Conservation (phyloP, 2,329 filamentous ascomycete species). For the Simplicillium aogashimaense region DNA sequence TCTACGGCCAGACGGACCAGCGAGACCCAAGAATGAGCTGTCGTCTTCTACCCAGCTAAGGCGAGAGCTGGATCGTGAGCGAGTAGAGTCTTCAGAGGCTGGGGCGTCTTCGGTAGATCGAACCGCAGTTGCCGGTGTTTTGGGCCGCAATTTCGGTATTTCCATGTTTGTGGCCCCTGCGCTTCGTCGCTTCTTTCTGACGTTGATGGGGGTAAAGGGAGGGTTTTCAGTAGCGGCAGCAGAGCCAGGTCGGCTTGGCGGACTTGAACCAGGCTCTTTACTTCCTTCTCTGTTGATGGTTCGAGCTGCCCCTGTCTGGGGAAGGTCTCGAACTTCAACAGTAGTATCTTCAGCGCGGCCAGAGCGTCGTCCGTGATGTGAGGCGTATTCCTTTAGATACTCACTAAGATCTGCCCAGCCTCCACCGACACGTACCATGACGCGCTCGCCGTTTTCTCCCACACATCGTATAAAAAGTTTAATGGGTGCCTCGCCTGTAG, state of each 20-base stretch:
- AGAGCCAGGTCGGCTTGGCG: slow-evolving; percentile 29
- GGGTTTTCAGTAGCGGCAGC: slow-evolving; percentile 19
- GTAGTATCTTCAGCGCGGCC: slow-evolving; percentile 34
- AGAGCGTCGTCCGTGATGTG: slow-evolving; percentile 74
- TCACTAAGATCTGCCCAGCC: slow-evolving; percentile 97
- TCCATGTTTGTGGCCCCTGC: slow-evolving; percentile 24
- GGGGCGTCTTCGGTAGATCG: slow-evolving; percentile 26
- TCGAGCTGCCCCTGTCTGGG: slow-evolving; percentile 12
- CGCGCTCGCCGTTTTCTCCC: slow-evolving; percentile 78
- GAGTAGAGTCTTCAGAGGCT: slow-evolving; percentile 31
- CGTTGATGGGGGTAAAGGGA: slow-evolving; percentile 37
- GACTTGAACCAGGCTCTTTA: slow-evolving; percentile 28
- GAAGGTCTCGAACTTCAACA: slow-evolving; percentile 48
- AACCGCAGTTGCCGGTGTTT: slow-evolving; percentile 30
- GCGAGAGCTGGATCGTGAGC: slow-evolving; percentile 42
- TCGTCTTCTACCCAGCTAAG: slow-evolving; percentile 51
- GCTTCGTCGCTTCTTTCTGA: slow-evolving; percentile 44
- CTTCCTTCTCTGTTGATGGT: slow-evolving; percentile 15
- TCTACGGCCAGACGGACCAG: slow-evolving; percentile 57
- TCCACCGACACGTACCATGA: slow-evolving; percentile 96
- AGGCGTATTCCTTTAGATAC: slow-evolving; percentile 87
- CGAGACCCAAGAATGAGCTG: slow-evolving; percentile 53
- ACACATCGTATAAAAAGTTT: slow-evolving; percentile 92
- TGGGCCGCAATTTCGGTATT: slow-evolving; percentile 22
- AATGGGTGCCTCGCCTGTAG: slow-evolving; percentile 76